A percentile compares a stretch with the other conserved stretches of the same genome.
Evolutionary conservation across 495 filamentous ascomycete species (phyloP).

Genomic region (Aspergillus biplanus): DNA sequence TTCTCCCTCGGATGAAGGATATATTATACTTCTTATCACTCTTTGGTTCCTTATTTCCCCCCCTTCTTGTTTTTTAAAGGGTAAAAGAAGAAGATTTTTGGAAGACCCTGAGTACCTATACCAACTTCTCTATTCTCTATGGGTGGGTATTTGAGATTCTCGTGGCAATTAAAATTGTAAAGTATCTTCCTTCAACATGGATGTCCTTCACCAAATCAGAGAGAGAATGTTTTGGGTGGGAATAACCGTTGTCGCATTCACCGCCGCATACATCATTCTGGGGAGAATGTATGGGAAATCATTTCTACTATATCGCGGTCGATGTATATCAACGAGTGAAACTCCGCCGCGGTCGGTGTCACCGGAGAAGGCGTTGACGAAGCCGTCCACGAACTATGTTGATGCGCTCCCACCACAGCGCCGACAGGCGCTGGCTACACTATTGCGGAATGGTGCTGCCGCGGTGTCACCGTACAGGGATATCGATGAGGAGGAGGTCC

Average conservation of each 20-base stretch:
- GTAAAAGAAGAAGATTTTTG: not conserved
- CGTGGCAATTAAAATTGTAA: too few species aligned
- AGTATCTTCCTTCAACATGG: not conserved
- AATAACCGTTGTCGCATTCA: conserved; percentile 30
- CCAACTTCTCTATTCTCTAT: not conserved
- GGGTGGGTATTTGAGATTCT: not conserved
- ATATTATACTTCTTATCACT: too few species aligned
- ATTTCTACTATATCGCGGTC: conserved; percentile 28
- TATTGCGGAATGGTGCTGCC: conserved; percentile 22
- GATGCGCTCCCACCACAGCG: conserved; percentile 60
- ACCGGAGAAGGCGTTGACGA: conserved; percentile 46
- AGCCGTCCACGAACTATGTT: conserved; percentile 40
- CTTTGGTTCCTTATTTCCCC: not conserved
- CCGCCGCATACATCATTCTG: conserved; percentile 27
- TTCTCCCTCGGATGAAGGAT: not conserved
- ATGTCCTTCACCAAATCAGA: not conserved
- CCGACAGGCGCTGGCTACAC: conserved; percentile 50
- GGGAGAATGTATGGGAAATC: conserved; percentile 3
- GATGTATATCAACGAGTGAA: conserved; percentile 43
- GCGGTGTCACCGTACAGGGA: conserved; percentile 26
- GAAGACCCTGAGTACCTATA: not conserved
- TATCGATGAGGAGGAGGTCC: conserved; percentile 37
- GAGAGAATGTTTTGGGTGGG: conserved; percentile 33
- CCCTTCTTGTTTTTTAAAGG: not conserved
- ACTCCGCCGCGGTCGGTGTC: conserved; percentile 63